These are phyloP conservation scores for Mrakia gelida DNA, from an alignment of 768 basidiomycete species.

Conservation along the genomic window DNA sequence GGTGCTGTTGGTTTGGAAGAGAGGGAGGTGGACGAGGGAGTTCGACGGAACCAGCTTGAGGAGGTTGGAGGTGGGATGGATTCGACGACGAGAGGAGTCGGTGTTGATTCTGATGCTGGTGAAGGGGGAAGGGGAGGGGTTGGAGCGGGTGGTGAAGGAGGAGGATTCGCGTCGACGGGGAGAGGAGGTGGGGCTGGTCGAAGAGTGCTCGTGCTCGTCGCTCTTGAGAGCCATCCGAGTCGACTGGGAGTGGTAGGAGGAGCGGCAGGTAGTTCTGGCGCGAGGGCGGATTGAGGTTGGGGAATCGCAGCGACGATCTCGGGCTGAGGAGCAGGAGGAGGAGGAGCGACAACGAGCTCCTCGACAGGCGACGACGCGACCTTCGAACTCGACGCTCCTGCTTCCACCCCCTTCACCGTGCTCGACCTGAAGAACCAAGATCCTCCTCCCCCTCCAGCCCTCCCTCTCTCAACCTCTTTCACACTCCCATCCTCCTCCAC, in stretches of 20 bases:
- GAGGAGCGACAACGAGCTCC: not conserved
- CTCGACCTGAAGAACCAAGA: not conserved
- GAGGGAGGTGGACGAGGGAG: conserved; percentile 1
- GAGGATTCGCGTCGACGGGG: not conserved
- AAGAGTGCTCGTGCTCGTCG: not conserved
- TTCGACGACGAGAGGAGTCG: not conserved
- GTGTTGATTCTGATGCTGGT: not conserved
- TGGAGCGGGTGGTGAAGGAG: not conserved
- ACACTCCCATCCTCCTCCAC: not conserved
- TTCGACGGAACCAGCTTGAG: conserved; percentile 10
- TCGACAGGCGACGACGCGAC: not conserved
- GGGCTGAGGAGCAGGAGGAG: not conserved
- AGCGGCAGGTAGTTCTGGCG: not conserved
- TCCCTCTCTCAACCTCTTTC: not conserved
- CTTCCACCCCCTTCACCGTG: too few species aligned
- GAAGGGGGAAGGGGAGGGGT: not conserved
- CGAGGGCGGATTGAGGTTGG: not conserved
- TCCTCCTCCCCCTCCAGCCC: too few species aligned
- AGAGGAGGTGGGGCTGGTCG: not conserved
- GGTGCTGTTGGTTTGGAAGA: not conserved
- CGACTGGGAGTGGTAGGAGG: not conserved
- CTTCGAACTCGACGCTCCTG: not conserved
- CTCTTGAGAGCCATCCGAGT: not conserved
- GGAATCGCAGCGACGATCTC: not conserved
- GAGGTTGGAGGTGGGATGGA: not conserved